A percentile compares a stretch with the other conserved stretches of the same genome.
These are phyloP conservation scores for Tubosaeta brunneosetosa DNA, from an alignment of 768 basidiomycete genomes.

Conservation along the genomic window DNA sequence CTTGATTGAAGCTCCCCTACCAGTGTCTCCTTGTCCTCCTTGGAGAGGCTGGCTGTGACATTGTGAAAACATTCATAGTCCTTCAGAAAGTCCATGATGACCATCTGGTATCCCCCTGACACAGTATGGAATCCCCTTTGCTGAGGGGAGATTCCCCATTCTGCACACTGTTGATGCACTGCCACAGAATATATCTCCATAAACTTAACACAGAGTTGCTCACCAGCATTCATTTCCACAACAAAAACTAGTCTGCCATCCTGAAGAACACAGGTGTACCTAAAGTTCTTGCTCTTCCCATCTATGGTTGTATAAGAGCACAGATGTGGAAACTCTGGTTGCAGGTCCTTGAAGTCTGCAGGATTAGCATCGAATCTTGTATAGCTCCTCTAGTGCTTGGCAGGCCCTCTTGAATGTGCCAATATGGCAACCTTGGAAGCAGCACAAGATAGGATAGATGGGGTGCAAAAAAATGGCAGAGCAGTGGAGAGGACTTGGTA, in stretches of 20 bases:
- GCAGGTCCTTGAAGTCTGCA: neutral
- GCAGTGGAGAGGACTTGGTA: neutral
- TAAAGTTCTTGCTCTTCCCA: neutral
- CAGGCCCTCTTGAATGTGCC: too few species aligned
- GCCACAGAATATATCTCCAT: neutral
- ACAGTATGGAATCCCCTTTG: slow-evolving; percentile 22
- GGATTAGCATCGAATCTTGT: neutral
- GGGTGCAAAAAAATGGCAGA: neutral
- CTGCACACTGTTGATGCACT: neutral
- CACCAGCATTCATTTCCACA: neutral
- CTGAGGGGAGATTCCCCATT: slow-evolving; percentile 14
- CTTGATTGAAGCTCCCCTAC: neutral
- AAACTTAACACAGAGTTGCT: neutral
- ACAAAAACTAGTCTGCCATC: neutral
- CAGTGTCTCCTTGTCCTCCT: neutral
- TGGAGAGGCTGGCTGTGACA: neutral
- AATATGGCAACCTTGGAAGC: neutral
- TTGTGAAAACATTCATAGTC: slow-evolving; percentile 1
- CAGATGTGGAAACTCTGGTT: neutral
- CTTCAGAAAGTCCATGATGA: slow-evolving; percentile 32
- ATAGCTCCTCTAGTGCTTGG: neutral
- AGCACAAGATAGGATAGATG: too few species aligned
- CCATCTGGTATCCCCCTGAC: slow-evolving; percentile 31
- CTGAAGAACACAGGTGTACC: neutral
- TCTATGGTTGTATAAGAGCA: neutral